phyloP scores from a whole-genome alignment of 1,284 basidiomycete genomes.

The Pseudozyma tsukubaensis region DNA sequence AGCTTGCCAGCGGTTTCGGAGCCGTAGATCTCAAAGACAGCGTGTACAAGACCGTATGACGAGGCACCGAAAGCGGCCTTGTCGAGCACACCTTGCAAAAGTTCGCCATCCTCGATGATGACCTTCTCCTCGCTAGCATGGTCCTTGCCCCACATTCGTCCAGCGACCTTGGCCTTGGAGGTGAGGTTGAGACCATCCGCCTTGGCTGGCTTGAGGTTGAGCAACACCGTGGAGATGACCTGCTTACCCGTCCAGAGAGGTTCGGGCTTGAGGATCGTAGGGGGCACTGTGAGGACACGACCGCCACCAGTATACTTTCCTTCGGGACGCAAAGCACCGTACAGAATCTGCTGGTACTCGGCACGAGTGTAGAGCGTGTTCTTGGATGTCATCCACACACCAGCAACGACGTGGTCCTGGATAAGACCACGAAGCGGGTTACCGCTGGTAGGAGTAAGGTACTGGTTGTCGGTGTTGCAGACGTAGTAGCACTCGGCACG shows the following conservation, averaged over 20 bases:
- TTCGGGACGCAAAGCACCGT: conserved; percentile 93
- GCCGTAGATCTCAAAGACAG: conserved; percentile 98
- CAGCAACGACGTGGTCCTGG: conserved; percentile 98
- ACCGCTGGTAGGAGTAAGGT: conserved; percentile 96
- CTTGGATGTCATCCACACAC: conserved; percentile 98
- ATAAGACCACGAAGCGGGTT: conserved; percentile 97
- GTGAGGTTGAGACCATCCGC: conserved; percentile 86
- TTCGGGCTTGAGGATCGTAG: conserved; percentile 89
- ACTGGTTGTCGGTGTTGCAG: conserved; percentile 98
- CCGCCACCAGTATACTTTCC: conserved; percentile 78
- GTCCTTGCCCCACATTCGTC: conserved; percentile 78
- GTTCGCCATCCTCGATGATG: conserved; percentile 90
- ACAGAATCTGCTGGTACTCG: conserved; percentile 95
- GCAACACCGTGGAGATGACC: conserved; percentile 75
- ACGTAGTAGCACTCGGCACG: conserved; percentile 82
- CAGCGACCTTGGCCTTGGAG: conserved; percentile 85
- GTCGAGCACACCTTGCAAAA: conserved; percentile 92
- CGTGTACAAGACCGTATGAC: conserved; percentile 95
- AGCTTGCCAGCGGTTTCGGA: conserved; percentile 88
- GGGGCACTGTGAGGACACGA: conserved; percentile 84
- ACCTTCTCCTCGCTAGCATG: conserved; percentile 82
- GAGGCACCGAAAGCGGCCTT: conserved; percentile 98
- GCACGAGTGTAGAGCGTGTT: conserved; percentile 94
- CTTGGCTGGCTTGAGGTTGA: conserved; percentile 86
- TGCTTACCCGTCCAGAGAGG: conserved; percentile 99